These are phyloP conservation scores for Betula pendula DNA, from an alignment of 306 rosid species.

Conservation along the genomic window DNA sequence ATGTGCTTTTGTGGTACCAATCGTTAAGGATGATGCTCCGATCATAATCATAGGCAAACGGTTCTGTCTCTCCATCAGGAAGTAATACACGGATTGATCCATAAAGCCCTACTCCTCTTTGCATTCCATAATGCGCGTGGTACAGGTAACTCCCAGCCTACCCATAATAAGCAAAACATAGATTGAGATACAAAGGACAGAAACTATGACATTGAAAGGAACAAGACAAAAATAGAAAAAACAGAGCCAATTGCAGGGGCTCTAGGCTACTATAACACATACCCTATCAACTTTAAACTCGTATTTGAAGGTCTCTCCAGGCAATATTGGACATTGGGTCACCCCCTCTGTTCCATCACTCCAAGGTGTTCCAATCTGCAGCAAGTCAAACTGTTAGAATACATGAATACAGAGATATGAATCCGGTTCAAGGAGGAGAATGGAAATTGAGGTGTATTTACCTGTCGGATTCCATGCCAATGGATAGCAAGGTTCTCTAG, in stretches of 20 bases:
- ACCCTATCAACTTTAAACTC: slow-evolving; percentile 84
- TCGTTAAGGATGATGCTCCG: slow-evolving; percentile 74
- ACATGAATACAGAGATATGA: too few relatives aligned
- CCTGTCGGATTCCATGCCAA: slow-evolving; percentile 98
- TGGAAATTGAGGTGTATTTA: not conserved
- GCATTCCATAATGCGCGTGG: slow-evolving; percentile 95
- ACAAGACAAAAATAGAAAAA: not conserved
- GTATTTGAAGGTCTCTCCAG: slow-evolving; percentile 77
- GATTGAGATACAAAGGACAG: not conserved
- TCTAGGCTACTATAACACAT: slow-evolving; percentile 14
- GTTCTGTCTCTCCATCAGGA: slow-evolving; percentile 59
- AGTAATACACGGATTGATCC: slow-evolving; percentile 67
- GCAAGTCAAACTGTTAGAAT: not conserved
- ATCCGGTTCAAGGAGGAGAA: not conserved
- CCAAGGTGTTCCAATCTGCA: slow-evolving; percentile 90
- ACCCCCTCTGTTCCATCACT: slow-evolving; percentile 92
- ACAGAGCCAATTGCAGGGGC: not conserved
- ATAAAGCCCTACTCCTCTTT: slow-evolving; percentile 76
- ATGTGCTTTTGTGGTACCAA: slow-evolving; percentile 72
- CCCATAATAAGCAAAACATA: slow-evolving; percentile 7
- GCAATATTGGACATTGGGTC: slow-evolving; percentile 74
- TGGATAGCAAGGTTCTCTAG: slow-evolving; percentile 81
- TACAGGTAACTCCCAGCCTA: slow-evolving; percentile 84
- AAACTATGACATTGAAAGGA: not conserved
- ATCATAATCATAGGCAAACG: slow-evolving; percentile 75